phyloP scores from a whole-genome alignment of 148 eudicot species.

The Fagopyrum homotropicum region DNA sequence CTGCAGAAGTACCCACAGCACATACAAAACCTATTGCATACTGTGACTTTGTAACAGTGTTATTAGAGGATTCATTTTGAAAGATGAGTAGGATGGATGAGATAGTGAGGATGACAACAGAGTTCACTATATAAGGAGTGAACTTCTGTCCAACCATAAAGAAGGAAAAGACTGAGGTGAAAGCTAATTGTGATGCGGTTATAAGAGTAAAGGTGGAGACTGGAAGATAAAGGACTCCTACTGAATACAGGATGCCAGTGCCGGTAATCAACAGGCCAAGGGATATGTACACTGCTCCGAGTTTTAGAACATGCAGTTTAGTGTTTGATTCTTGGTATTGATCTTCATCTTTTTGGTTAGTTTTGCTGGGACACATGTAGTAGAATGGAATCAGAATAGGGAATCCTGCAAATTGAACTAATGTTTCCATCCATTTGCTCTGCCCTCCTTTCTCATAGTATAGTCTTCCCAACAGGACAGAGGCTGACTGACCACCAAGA shows the following conservation, averaged over 20 bases:
- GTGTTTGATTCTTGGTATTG: background rate
- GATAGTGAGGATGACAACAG: constrained; percentile 38
- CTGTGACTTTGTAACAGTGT: background rate
- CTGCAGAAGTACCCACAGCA: constrained; percentile 41
- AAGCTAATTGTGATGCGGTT: constrained; percentile 43
- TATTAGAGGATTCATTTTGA: background rate
- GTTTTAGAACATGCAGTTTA: background rate
- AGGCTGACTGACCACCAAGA: constrained; percentile 13
- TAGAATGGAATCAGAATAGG: constrained; percentile 16
- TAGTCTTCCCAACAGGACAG: constrained; percentile 16
- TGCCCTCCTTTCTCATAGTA: constrained; percentile 21
- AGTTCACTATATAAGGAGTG: constrained; percentile 34
- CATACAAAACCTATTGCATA: constrained; percentile 35
- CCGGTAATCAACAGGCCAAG: constrained; percentile 29
- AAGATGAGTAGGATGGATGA: constrained; percentile 36
- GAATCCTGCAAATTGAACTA: constrained; percentile 15
- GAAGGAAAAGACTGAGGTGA: constrained; percentile 38
- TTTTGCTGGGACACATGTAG: background rate
- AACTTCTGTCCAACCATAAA: constrained; percentile 42
- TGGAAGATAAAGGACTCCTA: constrained; percentile 39
- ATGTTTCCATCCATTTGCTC: constrained; percentile 20
- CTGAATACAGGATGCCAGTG: constrained; percentile 35
- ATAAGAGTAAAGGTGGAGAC: constrained; percentile 52
- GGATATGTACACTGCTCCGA: constrained; percentile 20
- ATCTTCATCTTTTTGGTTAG: background rate